These are phyloP conservation scores for Parascedosporium putredinis DNA, from an alignment of 2,329 filamentous ascomycete genomes.

Conservation along the genomic window DNA sequence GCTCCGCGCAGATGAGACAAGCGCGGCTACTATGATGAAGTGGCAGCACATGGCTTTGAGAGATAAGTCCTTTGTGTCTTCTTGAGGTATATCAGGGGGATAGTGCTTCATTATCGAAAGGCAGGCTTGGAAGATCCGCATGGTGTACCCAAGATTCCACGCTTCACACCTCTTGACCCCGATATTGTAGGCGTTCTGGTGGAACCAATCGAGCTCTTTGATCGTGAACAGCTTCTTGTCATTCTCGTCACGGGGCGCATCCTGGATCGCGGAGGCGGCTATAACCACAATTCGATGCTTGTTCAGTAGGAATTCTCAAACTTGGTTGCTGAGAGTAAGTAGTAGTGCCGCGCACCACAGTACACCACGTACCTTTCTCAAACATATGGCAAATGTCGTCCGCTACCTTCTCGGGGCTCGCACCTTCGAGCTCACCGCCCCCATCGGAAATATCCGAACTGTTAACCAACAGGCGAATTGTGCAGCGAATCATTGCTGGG, in stretches of 20 bases:
- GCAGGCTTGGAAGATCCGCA: conserved; percentile 46
- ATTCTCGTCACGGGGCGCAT: conserved; percentile 25
- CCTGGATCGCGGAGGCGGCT: conserved; percentile 31
- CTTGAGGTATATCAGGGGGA: conserved; percentile 31
- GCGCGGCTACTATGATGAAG: conserved; percentile 49
- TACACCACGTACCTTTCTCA: conserved; percentile 28
- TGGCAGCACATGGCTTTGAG: conserved; percentile 59
- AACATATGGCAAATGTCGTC: conserved; percentile 45
- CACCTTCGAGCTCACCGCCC: conserved; percentile 11
- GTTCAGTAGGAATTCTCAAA: too few relatives aligned
- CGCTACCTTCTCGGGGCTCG: conserved; percentile 16
- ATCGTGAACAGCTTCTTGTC: conserved; percentile 44
- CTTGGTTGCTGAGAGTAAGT: too few relatives aligned
- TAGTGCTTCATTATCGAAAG: conserved; percentile 41
- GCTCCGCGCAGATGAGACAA: conserved; percentile 40
- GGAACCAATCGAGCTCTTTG: conserved; percentile 73
- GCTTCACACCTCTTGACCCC: conserved; percentile 48
- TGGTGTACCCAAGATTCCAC: conserved; percentile 42
- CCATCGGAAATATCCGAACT: conserved; percentile 26
- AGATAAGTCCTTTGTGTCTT: conserved; percentile 35
- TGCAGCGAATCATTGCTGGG: conserved; percentile 34
- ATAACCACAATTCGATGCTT: background rate
- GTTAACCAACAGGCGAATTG: conserved; percentile 37
- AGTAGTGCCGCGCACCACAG: too few relatives aligned
- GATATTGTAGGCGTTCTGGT: conserved; percentile 70